Percentiles rank a stretch among this genome's conserved stretches.
These are phyloP conservation scores for Camillea tinctor DNA, from an alignment of 2,329 filamentous ascomycete genomes.

Conservation along the genomic window DNA sequence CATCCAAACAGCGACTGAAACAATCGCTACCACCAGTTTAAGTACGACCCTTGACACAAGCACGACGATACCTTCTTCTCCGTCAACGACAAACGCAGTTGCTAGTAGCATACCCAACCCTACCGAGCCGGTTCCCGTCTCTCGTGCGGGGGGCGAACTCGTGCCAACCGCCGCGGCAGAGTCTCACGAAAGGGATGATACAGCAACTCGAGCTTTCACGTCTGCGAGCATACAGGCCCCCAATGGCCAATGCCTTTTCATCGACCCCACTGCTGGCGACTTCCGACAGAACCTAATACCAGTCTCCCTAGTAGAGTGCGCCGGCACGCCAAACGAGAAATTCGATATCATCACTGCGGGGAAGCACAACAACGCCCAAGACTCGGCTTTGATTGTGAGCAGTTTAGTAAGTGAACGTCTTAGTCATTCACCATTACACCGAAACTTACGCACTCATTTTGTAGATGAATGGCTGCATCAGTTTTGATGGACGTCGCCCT, in stretches of 20 bases:
- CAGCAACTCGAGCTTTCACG: constrained; percentile 45
- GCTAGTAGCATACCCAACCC: constrained; percentile 34
- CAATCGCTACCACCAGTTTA: background rate
- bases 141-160: constrained; percentile 48
- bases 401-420: constrained; percentile 36
- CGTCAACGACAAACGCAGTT: background rate
- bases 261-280: constrained; percentile 52
- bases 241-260: constrained; percentile 50
- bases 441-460: constrained; percentile 4
- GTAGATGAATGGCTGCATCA: constrained; percentile 50
- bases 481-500: constrained; percentile 45
- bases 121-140: constrained; percentile 45
- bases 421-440: too few relatives aligned
- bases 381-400: constrained; percentile 47
- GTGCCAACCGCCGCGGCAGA: constrained; percentile 50
- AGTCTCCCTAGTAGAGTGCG: constrained; percentile 44
- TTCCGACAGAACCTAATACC: constrained; percentile 55
- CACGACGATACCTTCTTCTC: background rate
- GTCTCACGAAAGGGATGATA: constrained; percentile 45
- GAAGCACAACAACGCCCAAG: constrained; percentile 45
- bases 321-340: constrained; percentile 44
- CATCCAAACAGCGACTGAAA: background rate
- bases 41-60: background rate
- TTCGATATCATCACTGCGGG: constrained; percentile 52
- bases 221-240: constrained; percentile 46